These are phyloP conservation scores for Cymbidium sinense DNA, from an alignment of 106 monocot genomes.

Conservation along the genomic window DNA sequence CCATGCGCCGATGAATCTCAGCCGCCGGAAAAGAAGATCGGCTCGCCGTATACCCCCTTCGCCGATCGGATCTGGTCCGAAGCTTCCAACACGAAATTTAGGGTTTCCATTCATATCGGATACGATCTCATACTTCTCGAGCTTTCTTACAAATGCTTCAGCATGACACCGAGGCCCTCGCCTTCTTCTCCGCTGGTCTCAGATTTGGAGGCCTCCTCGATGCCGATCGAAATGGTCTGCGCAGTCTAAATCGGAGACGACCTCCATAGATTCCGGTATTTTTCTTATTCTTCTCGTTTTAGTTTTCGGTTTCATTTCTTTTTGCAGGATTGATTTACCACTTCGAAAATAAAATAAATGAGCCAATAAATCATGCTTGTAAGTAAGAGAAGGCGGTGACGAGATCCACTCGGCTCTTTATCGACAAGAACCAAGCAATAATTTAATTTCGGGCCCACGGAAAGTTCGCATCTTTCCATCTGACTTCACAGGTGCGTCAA, in stretches of 20 bases:
- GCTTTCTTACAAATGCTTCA: neutral
- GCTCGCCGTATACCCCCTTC: neutral
- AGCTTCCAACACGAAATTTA: neutral
- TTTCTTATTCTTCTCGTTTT: slow-evolving; percentile 7
- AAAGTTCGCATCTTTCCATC: neutral
- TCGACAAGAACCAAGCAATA: neutral
- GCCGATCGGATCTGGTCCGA: slow-evolving; percentile 11
- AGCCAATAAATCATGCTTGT: neutral
- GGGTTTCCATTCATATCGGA: slow-evolving; percentile 9
- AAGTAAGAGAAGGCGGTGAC: slow-evolving; percentile 3
- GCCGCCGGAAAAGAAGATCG: slow-evolving; percentile 1
- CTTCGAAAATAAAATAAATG: neutral
- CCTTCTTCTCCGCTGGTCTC: neutral
- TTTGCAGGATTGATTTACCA: neutral
- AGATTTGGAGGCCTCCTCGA: neutral
- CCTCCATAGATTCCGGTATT: slow-evolving; percentile 5
- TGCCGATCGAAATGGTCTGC: slow-evolving; percentile 4
- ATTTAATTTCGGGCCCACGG: neutral
- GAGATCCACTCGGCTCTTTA: neutral
- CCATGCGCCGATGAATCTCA: slow-evolving; percentile 10
- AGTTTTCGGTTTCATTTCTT: neutral
- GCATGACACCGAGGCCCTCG: slow-evolving; percentile 3
- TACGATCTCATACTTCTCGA: neutral
- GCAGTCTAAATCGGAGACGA: slow-evolving; percentile 8
- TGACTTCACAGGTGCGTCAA: neutral